Percentiles rank a stretch among this genome's conserved stretches.
Evolutionary conservation across 371 early-diverging fungal genomes (phyloP).

Genomic region (Capillidium rhysosporum): DNA sequence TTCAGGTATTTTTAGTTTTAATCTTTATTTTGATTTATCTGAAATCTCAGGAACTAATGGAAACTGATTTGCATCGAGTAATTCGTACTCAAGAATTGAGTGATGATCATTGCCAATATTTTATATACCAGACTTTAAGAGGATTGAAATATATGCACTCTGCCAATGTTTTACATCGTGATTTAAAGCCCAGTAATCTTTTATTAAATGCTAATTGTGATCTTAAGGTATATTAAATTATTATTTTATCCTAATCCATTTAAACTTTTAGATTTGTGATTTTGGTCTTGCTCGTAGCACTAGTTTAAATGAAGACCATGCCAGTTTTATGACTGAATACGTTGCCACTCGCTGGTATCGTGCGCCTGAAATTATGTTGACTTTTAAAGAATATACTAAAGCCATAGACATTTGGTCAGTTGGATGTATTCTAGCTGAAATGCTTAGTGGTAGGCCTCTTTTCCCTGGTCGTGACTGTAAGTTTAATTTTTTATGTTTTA

Average conservation of each 20-base stretch:
- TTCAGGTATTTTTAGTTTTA: too few relatives aligned
- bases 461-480: slow-evolving; percentile 81
- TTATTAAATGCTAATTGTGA: slow-evolving; percentile 97
- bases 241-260: not conserved
- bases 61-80: slow-evolving; percentile 96
- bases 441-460: slow-evolving; percentile 72
- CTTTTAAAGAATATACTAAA: slow-evolving; percentile 82
- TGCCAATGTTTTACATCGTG: slow-evolving; percentile 95
- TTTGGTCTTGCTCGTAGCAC: slow-evolving; percentile 89
- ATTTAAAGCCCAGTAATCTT: slow-evolving; percentile 94
- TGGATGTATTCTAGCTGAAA: slow-evolving; percentile 94
- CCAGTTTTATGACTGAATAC: slow-evolving; percentile 90
- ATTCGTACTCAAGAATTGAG: slow-evolving; percentile 87
- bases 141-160: slow-evolving; percentile 96
- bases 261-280: slow-evolving; percentile 51
- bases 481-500: slow-evolving; percentile 7
- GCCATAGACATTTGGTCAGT: slow-evolving; percentile 97
- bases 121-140: slow-evolving; percentile 90
- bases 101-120: slow-evolving; percentile 95
- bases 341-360: slow-evolving; percentile 98
- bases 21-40: too few relatives aligned
- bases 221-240: slow-evolving; percentile 28
- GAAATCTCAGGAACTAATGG: slow-evolving; percentile 97
- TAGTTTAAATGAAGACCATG: slow-evolving; percentile 52
- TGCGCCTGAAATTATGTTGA: slow-evolving; percentile 95